These are phyloP conservation scores for Chytriomyces sp. DNA, from an alignment of 192 early-diverging fungal species.

Conservation along the genomic window DNA sequence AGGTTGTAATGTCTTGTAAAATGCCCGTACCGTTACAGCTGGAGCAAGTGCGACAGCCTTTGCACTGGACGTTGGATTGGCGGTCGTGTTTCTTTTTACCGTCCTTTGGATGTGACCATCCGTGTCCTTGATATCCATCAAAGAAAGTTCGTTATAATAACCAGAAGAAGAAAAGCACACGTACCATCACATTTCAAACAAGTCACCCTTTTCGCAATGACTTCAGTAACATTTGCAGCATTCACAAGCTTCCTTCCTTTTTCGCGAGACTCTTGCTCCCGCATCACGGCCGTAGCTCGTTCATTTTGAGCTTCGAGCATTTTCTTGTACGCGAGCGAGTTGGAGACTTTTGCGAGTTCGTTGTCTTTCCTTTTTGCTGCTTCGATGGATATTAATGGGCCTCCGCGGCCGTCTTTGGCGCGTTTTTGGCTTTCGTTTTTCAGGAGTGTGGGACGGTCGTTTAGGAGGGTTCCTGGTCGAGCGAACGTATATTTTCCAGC, in stretches of 20 bases:
- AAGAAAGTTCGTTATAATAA: neutral
- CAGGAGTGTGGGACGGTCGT: constrained; percentile 9
- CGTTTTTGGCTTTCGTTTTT: constrained; percentile 18
- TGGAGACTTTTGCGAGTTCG: constrained; percentile 25
- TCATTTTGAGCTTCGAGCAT: constrained; percentile 25
- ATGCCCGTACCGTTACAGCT: constrained; percentile 25
- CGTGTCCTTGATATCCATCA: neutral
- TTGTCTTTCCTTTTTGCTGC: neutral
- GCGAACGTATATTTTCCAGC: constrained; percentile 18
- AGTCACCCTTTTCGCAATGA: neutral
- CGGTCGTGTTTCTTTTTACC: constrained; percentile 14
- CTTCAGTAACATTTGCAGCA: neutral
- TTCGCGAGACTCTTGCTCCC: neutral
- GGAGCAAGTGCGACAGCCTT: constrained; percentile 11
- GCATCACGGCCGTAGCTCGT: neutral
- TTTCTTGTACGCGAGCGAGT: constrained; percentile 5
- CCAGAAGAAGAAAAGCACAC: neutral
- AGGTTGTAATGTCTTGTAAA: constrained; percentile 5
- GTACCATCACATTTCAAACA: constrained; percentile 26
- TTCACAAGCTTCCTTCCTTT: neutral
- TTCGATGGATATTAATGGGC: constrained; percentile 19
- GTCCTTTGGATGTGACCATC: constrained; percentile 22
- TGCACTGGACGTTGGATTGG: constrained; percentile 22
- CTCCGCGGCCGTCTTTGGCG: constrained; percentile 10
- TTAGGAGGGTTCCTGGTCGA: constrained; percentile 22